phyloP scores from a whole-genome alignment of 2,329 filamentous ascomycete species.

The Laburnicola sp. region DNA sequence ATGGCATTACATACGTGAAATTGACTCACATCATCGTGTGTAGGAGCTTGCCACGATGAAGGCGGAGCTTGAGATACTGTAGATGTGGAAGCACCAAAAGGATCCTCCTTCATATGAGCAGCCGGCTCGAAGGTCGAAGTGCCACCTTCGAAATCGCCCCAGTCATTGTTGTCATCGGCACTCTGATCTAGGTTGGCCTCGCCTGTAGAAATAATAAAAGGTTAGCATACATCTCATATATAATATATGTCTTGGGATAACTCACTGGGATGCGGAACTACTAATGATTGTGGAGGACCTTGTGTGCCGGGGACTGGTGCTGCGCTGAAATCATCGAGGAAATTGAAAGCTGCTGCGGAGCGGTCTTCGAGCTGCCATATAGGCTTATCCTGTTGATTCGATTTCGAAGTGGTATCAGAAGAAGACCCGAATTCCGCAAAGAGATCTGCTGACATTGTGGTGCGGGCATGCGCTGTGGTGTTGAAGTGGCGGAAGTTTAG shows the following conservation, averaged over 20 bases:
- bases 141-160: conserved; percentile 47
- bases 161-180: conserved; percentile 43
- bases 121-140: conserved; percentile 20
- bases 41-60: not conserved
- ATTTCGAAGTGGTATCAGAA: conserved; percentile 17
- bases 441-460: conserved; percentile 41
- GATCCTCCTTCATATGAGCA: conserved; percentile 19
- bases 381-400: conserved; percentile 19
- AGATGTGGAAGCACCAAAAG: conserved; percentile 19
- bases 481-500: conserved; percentile 15
- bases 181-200: conserved; percentile 1
- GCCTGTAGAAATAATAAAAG: too few species aligned
- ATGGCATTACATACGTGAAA: too few species aligned
- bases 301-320: conserved; percentile 20
- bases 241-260: too few species aligned
- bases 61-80: conserved; percentile 11
- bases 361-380: not conserved
- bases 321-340: conserved; percentile 39
- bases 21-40: conserved; percentile 5
- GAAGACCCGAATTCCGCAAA: conserved; percentile 40
- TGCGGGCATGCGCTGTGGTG: conserved; percentile 8
- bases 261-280: too few species aligned
- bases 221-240: too few species aligned
- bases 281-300: conserved; percentile 18
- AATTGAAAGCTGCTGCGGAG: conserved; percentile 32